Percentiles rank a stretch among this genome's conserved stretches.
Conservation (phyloP, 352 stramenopile genomes). For the Phytophthora pisi region DNA sequence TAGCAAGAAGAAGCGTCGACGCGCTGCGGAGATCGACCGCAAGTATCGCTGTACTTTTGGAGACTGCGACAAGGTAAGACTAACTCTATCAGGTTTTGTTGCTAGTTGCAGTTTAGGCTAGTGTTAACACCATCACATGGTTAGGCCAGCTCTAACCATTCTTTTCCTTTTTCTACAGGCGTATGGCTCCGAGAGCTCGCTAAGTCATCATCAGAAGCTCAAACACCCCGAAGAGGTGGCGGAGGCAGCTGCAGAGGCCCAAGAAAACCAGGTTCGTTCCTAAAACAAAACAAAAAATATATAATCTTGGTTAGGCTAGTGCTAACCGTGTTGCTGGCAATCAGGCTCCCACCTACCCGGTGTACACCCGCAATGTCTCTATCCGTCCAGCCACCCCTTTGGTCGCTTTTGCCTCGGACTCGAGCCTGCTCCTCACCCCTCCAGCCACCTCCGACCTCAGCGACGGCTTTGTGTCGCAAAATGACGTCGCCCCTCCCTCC, state of each 20-base stretch:
- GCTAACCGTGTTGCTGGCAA: neutral
- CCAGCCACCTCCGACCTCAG: neutral
- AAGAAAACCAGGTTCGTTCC: slow-evolving; percentile 38
- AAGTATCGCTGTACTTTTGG: slow-evolving; percentile 63
- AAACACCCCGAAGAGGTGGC: slow-evolving; percentile 63
- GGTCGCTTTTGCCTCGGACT: slow-evolving; percentile 21
- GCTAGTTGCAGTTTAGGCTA: slow-evolving; percentile 5
- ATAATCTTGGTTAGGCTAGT: neutral
- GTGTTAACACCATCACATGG: slow-evolving; percentile 2
- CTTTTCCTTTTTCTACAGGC: slow-evolving; percentile 36
- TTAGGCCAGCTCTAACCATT: slow-evolving; percentile 7
- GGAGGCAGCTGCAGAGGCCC: slow-evolving; percentile 32
- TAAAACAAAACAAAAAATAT: neutral
- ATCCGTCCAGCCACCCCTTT: slow-evolving; percentile 64
- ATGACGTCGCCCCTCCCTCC: slow-evolving; percentile 23
- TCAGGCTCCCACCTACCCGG: slow-evolving; percentile 49
- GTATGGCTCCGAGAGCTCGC: slow-evolving; percentile 80
- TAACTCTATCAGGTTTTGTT: slow-evolving; percentile 4
- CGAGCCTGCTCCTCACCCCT: slow-evolving; percentile 8
- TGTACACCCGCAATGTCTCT: slow-evolving; percentile 57
- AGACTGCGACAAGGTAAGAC: slow-evolving; percentile 55
- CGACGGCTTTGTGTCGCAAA: neutral
- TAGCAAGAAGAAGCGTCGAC: slow-evolving; percentile 76
- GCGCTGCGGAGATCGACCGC: slow-evolving; percentile 81
- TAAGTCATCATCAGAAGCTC: slow-evolving; percentile 81